Evolutionary conservation across 371 early-diverging fungal genomes (phyloP), one percentile per base, ranked within the genome.

Genomic region (Apophysomyces ossiformis): DNA sequence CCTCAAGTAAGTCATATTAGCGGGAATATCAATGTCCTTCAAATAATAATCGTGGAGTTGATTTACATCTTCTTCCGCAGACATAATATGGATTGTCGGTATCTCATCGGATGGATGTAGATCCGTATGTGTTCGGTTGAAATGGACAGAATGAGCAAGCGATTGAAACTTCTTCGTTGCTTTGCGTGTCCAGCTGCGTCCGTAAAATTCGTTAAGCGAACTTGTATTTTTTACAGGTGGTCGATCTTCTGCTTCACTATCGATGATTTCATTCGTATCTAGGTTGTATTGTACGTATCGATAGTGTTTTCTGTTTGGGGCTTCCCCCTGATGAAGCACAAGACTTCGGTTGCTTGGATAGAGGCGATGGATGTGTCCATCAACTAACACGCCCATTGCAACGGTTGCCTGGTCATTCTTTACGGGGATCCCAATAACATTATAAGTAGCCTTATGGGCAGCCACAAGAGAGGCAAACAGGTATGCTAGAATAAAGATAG

Each of bases 211-310:
- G 18, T 70, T 65, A 13, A 46, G 35, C 5, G 68, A 50, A n/a
- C 21, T 16, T 5, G 54, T 4, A 2, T 32, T 26, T 2, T 4
- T 50, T 21, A 50, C 21, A 9, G 54, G 54, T 21, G 54, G 54
- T 1, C 54, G 54, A 7, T 50, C 54, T 7, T 16, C 54, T 50
- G 54, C 21, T 21, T 50, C 54, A 21, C 54, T n/a, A 21, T 50
- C 18, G 9, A 98, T 97, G 97, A 89, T 90, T 58, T 89, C 95
- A 71, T 89, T 96, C 4, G 96, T 97, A 21, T 96, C 92, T 68
- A 89, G 87, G 13, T 76, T 96, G 54, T 83, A 92, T 26, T 89
- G 90, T 60, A 78, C 85, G 39, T 78, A 78, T 18, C 90, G 99
- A 44, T 91, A 90, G 81, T 97, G 96, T 5, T 87, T 91, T 37